Percentiles rank a stretch among this genome's conserved stretches.
phyloP scores from a whole-genome alignment of 2,329 filamentous ascomycete genomes.

The Cytospora leucostoma region DNA sequence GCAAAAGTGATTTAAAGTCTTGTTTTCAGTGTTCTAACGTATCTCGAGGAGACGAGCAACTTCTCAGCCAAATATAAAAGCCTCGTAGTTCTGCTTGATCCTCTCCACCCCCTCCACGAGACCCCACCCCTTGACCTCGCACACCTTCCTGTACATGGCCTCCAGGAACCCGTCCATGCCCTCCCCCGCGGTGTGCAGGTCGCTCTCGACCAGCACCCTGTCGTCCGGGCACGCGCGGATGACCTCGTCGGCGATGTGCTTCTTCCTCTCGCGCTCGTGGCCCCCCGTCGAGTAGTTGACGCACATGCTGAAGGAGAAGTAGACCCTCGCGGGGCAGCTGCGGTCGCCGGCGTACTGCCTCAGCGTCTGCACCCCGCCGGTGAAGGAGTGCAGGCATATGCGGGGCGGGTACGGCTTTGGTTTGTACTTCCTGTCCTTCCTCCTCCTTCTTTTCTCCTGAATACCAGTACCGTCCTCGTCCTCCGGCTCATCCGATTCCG shows the following conservation, averaged over 20 bases:
- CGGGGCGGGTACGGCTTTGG: constrained; percentile 76
- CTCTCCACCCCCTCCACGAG: constrained; percentile 68
- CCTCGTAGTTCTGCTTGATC: constrained; percentile 73
- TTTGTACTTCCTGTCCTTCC: constrained; percentile 28
- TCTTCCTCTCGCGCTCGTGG: constrained; percentile 49
- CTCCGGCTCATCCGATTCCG: constrained; percentile 27
- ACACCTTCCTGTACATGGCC: constrained; percentile 74
- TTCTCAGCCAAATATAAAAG: constrained; percentile 68
- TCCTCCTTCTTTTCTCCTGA: not conserved
- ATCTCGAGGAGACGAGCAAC: not conserved
- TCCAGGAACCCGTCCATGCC: constrained; percentile 79
- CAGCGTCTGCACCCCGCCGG: constrained; percentile 72
- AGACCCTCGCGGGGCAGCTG: constrained; percentile 73
- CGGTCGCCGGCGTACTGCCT: constrained; percentile 75
- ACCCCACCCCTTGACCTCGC: constrained; percentile 74
- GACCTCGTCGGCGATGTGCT: constrained; percentile 49
- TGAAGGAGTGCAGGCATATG: constrained; percentile 93
- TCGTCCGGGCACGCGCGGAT: constrained; percentile 75
- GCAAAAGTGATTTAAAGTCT: not conserved
- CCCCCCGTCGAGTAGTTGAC: constrained; percentile 71
- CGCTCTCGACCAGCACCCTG: constrained; percentile 83
- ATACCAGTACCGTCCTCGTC: not conserved
- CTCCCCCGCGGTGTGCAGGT: constrained; percentile 79
- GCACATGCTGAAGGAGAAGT: constrained; percentile 82
- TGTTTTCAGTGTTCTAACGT: not conserved